Base-by-base conservation (phyloP, 176 grass and related monocot genomes). In the Elaeis guineensis region DNA sequence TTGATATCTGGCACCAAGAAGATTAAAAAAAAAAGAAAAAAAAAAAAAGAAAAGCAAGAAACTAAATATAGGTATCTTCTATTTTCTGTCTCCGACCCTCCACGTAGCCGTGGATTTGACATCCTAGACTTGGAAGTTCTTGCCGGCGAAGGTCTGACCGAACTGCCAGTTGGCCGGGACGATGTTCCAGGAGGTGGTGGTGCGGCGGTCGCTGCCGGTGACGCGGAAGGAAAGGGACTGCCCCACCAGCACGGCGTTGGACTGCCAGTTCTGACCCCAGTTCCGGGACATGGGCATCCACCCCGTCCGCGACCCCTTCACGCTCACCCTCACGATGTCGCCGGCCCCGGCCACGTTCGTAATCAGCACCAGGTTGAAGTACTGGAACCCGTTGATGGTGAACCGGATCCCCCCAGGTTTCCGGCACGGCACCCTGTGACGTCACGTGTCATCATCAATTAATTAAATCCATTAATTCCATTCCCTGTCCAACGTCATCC, bases 361-460 rank as follows among this genome's bases (percentile, higher is more conserved):
- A n/a, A 72, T 63, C 58, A 72, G 70, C 59, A 72, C 70, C 25
- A 72, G 59, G 59, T 72, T 72, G 59, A 72, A 72, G 70, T 72
- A 72, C 51, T 54, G 39, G 50, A 63, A 63, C 19, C 70, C 70
- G 28, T 63, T 73, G 18, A 73, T 63, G 57, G 70, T 73, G 59
- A 73, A 73, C 16, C 70, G 70, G 26, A 73, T 49, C 25, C 70
- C 70, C 1, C 70, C 70, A 1, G 59, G 5, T 18, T 52, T 73
- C 51, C 58, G 62, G 70, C 70, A 73, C 58, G 70, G 70, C 26
- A 73, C 70, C 50, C 70, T 73, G 68, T 14, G 57, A 9, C 5
- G 68, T 14, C 50, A 9, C 5, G 12, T 9, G 14, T 28, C 32
- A 9, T 35, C 35, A 44, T 44, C 0, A 0, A 44, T 44, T 44